A percentile compares a stretch with the other conserved stretches of the same genome.
These are phyloP conservation scores for Strigomonas galati DNA, from an alignment of 208 protist species.

Conservation along the genomic window DNA sequence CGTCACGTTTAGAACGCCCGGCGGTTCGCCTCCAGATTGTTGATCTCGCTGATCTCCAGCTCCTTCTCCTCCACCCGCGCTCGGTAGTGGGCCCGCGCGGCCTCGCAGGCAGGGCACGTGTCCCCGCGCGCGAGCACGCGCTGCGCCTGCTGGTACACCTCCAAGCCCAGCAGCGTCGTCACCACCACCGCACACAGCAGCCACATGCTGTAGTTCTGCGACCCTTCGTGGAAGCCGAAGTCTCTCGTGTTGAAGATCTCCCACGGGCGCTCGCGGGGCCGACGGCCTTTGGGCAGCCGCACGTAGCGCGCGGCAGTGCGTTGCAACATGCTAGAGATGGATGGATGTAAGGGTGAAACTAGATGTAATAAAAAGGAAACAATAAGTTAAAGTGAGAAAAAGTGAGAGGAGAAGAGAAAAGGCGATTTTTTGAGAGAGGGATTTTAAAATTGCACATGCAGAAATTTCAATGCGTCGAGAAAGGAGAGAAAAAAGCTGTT, in stretches of 20 bases:
- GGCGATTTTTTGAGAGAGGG: not conserved
- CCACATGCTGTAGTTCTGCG: slow-evolving; percentile 89
- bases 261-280: slow-evolving; percentile 82
- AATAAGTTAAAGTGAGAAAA: not conserved
- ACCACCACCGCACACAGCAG: slow-evolving; percentile 33
- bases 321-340: slow-evolving; percentile 36
- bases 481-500: no score
- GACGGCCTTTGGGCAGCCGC: slow-evolving; percentile 75
- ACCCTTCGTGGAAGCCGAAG: slow-evolving; percentile 81
- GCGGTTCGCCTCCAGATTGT: not conserved
- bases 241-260: slow-evolving; percentile 88
- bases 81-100: slow-evolving; percentile 75
- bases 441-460: no score
- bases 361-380: slow-evolving; percentile 2
- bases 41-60: slow-evolving; percentile 31
- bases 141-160: slow-evolving; percentile 63
- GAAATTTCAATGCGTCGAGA: no score
- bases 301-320: slow-evolving; percentile 27
- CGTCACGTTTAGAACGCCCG: not conserved
- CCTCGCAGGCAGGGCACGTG: slow-evolving; percentile 82
- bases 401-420: not conserved
- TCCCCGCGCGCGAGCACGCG: slow-evolving; percentile 72
- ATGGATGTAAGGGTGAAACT: not conserved
- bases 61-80: slow-evolving; percentile 65
- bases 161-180: slow-evolving; percentile 45